phyloP scores from a whole-genome alignment of 106 monocot genomes.

The Allium sativum region DNA sequence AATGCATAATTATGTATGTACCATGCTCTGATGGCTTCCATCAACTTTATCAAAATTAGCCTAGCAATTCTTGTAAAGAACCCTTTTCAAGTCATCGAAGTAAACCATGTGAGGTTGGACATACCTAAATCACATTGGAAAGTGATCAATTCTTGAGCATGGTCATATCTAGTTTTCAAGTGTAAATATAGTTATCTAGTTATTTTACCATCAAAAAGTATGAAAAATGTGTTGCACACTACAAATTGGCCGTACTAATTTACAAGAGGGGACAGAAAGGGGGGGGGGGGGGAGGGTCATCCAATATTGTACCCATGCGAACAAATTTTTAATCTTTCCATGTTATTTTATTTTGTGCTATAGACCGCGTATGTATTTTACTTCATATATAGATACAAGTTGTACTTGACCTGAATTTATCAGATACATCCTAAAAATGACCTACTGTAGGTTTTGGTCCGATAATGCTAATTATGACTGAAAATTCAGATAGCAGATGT shows the following conservation, averaged over 20 bases:
- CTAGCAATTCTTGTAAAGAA: neutral
- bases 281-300: too few relatives aligned
- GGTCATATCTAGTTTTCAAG: neutral
- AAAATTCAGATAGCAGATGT: too few relatives aligned
- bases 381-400: too few relatives aligned
- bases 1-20: neutral
- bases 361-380: too few relatives aligned
- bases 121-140: neutral
- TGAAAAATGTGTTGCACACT: neutral
- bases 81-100: neutral
- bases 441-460: too few relatives aligned
- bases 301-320: neutral
- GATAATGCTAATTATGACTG: too few relatives aligned
- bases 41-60: neutral
- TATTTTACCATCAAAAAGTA: neutral
- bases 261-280: neutral
- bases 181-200: neutral
- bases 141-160: too few relatives aligned
- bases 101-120: neutral
- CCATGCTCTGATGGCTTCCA: neutral
- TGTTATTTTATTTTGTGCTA: too few relatives aligned
- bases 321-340: neutral
- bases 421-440: too few relatives aligned
- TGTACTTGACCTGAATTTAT: too few relatives aligned
- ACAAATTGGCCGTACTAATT: neutral